These are phyloP conservation scores for Fusarium sacchari DNA, from an alignment of 2,329 filamentous ascomycete species.

Conservation along the genomic window DNA sequence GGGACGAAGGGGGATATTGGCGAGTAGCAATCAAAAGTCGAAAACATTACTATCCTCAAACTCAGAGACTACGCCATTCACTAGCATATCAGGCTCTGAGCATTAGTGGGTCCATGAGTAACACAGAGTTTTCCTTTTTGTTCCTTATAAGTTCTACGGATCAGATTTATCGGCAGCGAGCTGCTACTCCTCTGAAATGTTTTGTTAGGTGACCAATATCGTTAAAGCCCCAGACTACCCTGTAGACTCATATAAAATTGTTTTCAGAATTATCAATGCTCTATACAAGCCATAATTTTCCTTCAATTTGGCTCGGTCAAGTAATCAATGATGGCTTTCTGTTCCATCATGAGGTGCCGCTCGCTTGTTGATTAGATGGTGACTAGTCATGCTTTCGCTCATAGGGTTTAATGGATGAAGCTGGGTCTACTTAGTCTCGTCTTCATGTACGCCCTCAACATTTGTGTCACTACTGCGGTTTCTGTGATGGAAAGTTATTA, in stretches of 20 bases:
- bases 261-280: neutral
- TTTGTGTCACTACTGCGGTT: neutral
- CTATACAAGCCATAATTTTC: neutral
- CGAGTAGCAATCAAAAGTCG: neutral
- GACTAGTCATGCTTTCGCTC: too few species aligned
- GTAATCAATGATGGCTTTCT: too few species aligned
- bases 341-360: neutral
- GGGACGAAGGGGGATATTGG: neutral
- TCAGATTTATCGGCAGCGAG: neutral
- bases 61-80: neutral
- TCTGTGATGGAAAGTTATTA: neutral
- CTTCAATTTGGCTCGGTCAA: too few species aligned
- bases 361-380: neutral
- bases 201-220: neutral
- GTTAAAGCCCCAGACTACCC: neutral
- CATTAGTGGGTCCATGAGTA: neutral
- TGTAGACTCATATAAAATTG: neutral
- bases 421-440: neutral
- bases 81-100: neutral
- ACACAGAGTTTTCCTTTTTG: neutral
- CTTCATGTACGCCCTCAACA: neutral
- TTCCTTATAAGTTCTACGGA: neutral
- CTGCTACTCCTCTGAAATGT: neutral
- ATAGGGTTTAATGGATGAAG: too few species aligned
- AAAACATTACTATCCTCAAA: neutral